A percentile compares a stretch with the other conserved stretches of the same genome.
Conservation (phyloP, 257 asterid species). For the Scutellaria galericulata region DNA sequence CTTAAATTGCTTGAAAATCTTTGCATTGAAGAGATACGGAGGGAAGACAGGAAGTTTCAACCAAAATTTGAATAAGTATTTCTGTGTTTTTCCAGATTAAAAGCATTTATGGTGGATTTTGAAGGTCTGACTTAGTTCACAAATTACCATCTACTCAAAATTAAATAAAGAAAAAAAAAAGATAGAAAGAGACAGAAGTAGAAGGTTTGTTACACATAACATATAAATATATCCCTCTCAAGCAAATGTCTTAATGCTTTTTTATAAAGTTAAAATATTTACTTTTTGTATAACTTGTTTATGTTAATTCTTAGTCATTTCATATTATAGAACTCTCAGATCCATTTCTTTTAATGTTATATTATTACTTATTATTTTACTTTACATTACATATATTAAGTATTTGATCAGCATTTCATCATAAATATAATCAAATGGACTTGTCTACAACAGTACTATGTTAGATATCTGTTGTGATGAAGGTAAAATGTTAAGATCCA, state of each 20-base stretch:
- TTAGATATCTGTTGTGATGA: background rate
- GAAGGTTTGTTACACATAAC: background rate
- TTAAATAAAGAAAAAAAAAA: background rate
- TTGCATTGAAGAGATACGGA: background rate
- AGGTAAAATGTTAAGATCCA: conserved; percentile 7
- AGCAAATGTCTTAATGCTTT: background rate
- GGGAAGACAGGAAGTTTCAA: background rate
- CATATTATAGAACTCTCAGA: background rate
- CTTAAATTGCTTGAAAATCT: background rate
- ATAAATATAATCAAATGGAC: background rate
- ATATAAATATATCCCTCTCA: too few relatives aligned
- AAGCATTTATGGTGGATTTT: background rate
- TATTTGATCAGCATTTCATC: background rate
- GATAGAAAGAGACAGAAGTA: background rate
- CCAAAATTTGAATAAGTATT: background rate
- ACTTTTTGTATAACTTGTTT: background rate
- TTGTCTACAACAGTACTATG: background rate
- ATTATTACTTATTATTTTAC: background rate
- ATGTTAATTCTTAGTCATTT: background rate
- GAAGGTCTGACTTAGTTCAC: background rate
- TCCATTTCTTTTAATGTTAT: background rate
- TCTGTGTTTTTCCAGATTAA: background rate
- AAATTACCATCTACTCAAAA: background rate
- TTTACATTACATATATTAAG: background rate
- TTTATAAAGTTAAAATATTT: background rate